phyloP scores from a whole-genome alignment of 2,329 filamentous ascomycete species.

The Drechslerella dactyloides region DNA sequence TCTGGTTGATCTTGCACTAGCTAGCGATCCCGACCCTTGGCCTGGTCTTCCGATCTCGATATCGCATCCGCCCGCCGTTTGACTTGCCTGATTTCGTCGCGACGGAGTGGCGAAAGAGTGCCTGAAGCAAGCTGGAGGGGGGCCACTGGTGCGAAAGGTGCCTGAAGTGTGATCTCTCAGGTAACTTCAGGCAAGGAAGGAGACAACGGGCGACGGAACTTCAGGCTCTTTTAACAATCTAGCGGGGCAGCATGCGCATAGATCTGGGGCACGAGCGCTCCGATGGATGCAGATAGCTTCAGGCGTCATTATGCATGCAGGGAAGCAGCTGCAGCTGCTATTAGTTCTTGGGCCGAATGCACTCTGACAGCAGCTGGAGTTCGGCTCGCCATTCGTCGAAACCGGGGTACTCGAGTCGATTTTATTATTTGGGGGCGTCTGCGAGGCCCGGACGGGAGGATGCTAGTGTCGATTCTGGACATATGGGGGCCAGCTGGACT shows the following conservation, averaged over 20 bases:
- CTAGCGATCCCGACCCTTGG: no score
- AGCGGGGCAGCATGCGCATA: no score
- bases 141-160: neutral
- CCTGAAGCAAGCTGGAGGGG: neutral
- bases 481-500: neutral
- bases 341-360: conserved; percentile 8
- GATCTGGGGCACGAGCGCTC: neutral
- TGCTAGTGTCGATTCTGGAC: neutral
- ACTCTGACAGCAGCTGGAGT: no score
- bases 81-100: neutral
- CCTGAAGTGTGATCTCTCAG: no score
- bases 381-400: no score
- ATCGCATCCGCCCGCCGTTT: no score
- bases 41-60: no score
- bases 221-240: conserved; percentile 9
- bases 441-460: no score
- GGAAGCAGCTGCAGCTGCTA: conserved; percentile 11
- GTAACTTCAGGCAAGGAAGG: neutral
- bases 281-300: conserved; percentile 10
- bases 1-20: no score
- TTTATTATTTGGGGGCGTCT: conserved; percentile 1
- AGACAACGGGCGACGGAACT: neutral
- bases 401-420: no score
- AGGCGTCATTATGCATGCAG: conserved; percentile 40
- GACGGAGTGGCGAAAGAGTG: neutral